Evolutionary conservation across 768 basidiomycete species (phyloP).

Genomic region (Xerocomellus chrysenteron): DNA sequence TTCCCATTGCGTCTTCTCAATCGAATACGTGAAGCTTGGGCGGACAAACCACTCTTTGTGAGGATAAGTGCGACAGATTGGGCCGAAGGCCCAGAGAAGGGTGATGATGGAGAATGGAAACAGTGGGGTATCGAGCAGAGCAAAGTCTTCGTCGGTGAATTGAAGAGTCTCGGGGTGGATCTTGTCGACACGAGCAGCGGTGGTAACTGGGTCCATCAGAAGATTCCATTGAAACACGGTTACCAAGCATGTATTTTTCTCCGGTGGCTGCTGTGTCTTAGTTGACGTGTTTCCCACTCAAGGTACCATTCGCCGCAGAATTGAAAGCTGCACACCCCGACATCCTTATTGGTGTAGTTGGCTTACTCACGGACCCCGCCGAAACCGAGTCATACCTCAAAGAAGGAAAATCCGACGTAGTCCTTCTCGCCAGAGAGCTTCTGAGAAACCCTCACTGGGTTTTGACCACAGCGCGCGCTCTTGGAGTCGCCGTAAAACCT

Average conservation of each 20-base stretch:
- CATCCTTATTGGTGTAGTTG: constrained; percentile 61
- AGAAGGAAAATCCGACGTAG: constrained; percentile 64
- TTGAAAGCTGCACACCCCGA: constrained; percentile 60
- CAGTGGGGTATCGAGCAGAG: constrained; percentile 82
- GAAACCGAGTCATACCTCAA: constrained; percentile 64
- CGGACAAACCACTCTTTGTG: constrained; percentile 67
- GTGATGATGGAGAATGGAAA: constrained; percentile 52
- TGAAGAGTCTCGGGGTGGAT: constrained; percentile 66
- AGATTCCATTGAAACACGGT: constrained; percentile 51
- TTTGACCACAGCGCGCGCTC: constrained; percentile 56
- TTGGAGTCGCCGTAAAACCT: constrained; percentile 64
- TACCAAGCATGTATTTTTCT: constrained; percentile 52
- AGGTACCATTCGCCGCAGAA: constrained; percentile 69
- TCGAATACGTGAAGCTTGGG: constrained; percentile 55
- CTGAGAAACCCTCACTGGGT: constrained; percentile 67
- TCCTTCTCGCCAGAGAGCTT: constrained; percentile 66
- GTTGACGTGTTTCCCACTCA: not conserved
- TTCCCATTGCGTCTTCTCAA: constrained; percentile 59
- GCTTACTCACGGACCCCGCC: constrained; percentile 63
- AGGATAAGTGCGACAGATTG: constrained; percentile 69
- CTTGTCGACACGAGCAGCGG: constrained; percentile 73
- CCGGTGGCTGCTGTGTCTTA: not conserved
- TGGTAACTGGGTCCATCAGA: constrained; percentile 61
- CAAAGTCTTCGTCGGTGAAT: constrained; percentile 51
- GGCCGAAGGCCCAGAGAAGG: constrained; percentile 56